Evolutionary conservation across 1,284 basidiomycete genomes (phyloP).

Genomic region (Fomitiporia mediterranea): DNA sequence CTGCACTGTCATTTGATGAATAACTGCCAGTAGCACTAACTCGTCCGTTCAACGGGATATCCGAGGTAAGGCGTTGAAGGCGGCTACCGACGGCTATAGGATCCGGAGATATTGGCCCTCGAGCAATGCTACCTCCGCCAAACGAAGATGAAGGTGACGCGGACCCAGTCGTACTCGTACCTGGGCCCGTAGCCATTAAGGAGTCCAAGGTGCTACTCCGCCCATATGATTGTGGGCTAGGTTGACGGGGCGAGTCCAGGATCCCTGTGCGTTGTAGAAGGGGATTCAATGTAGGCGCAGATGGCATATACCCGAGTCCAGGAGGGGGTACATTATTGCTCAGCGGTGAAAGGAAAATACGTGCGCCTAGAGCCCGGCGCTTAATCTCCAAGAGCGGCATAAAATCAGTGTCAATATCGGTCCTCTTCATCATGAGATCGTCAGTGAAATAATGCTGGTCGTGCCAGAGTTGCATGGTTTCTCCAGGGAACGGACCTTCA

Average conservation of each 20-base stretch:
- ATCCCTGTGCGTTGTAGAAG: slow-evolving; percentile 32
- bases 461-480: slow-evolving; percentile 96
- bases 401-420: slow-evolving; percentile 61
- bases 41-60: slow-evolving; percentile 19
- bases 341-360: slow-evolving; percentile 59
- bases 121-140: slow-evolving; percentile 53
- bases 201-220: slow-evolving; percentile 57
- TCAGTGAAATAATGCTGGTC: slow-evolving; percentile 88
- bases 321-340: slow-evolving; percentile 42
- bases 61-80: slow-evolving; percentile 37
- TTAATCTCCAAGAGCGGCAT: slow-evolving; percentile 55
- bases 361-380: slow-evolving; percentile 45
- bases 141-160: slow-evolving; percentile 60
- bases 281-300: slow-evolving; percentile 5
- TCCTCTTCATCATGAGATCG: slow-evolving; percentile 81
- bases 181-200: slow-evolving; percentile 47
- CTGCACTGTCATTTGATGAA: slow-evolving; percentile 15
- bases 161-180: slow-evolving; percentile 55
- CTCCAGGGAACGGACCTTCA: slow-evolving; percentile 91
- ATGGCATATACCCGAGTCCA: slow-evolving; percentile 43
- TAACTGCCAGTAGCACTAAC: slow-evolving; percentile 13
- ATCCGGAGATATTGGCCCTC: slow-evolving; percentile 55
- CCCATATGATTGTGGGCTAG: slow-evolving; percentile 54
- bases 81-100: slow-evolving; percentile 50
- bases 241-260: slow-evolving; percentile 54